A percentile compares a stretch with the other conserved stretches of the same genome.
These are phyloP conservation scores for Gremmenia infestans DNA, from an alignment of 2,329 filamentous ascomycete species.

Conservation along the genomic window DNA sequence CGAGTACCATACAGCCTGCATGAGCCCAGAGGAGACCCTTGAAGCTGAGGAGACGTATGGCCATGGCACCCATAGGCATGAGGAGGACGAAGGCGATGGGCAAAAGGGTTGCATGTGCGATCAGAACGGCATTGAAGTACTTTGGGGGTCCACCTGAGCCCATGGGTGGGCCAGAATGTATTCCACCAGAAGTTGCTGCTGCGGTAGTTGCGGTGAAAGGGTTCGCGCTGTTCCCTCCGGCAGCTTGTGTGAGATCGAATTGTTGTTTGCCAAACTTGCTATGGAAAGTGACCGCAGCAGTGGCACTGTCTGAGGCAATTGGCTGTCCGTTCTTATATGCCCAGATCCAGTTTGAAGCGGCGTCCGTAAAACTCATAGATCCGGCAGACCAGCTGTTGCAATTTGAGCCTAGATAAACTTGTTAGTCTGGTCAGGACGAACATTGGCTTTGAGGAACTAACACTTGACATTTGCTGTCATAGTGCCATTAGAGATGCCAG, in stretches of 20 bases:
- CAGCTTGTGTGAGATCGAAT: slow-evolving; percentile 44
- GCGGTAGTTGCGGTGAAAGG: slow-evolving; percentile 18
- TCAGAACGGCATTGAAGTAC: slow-evolving; percentile 7
- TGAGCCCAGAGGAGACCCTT: slow-evolving; percentile 40
- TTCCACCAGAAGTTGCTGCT: neutral
- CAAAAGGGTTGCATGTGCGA: slow-evolving; percentile 54
- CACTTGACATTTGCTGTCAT: slow-evolving; percentile 55
- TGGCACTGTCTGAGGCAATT: slow-evolving; percentile 41
- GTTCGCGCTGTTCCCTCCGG: slow-evolving; percentile 38
- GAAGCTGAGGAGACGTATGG: slow-evolving; percentile 56
- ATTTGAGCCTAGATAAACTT: slow-evolving; percentile 37
- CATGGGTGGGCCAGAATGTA: neutral
- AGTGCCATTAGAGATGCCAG: slow-evolving; percentile 44
- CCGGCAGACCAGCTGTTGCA: slow-evolving; percentile 49
- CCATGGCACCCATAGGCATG: slow-evolving; percentile 55
- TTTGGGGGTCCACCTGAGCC: neutral
- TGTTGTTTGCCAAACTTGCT: slow-evolving; percentile 37
- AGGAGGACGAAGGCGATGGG: slow-evolving; percentile 51
- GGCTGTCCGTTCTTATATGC: slow-evolving; percentile 41
- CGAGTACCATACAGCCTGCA: slow-evolving; percentile 49
- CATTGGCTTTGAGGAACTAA: slow-evolving; percentile 23
- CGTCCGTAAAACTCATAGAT: slow-evolving; percentile 42
- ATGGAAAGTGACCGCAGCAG: slow-evolving; percentile 41
- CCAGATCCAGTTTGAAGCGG: slow-evolving; percentile 46
- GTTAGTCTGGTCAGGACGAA: slow-evolving; percentile 2